Conservation (phyloP, 2,329 filamentous ascomycete species). For the Aureobasidium vineae region DNA sequence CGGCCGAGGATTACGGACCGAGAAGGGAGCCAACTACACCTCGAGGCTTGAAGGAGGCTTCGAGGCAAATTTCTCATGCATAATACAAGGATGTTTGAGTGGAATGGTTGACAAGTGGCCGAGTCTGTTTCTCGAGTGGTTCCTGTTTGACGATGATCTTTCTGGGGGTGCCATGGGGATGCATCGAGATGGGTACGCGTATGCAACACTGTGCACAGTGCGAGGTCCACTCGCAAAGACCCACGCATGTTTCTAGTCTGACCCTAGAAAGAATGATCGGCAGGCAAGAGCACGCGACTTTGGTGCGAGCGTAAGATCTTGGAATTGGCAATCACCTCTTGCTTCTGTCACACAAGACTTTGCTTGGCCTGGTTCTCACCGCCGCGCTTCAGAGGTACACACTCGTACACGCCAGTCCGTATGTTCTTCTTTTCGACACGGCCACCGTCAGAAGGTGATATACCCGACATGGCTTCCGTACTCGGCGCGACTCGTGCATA, state of each 20-base stretch:
- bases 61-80: neutral
- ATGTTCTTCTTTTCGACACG: neutral
- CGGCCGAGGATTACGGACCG: neutral
- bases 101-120: neutral
- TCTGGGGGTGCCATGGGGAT: constrained; percentile 19
- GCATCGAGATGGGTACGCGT: neutral
- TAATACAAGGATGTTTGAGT: neutral
- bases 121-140: no score
- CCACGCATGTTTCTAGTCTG: constrained; percentile 16
- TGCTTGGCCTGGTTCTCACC: neutral
- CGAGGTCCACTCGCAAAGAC: neutral
- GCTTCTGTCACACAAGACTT: neutral
- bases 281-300: constrained; percentile 15
- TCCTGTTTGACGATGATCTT: neutral
- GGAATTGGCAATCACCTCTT: neutral
- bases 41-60: neutral
- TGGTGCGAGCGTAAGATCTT: neutral
- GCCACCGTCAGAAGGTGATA: neutral
- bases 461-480: neutral
- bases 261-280: constrained; percentile 10
- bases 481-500: constrained; percentile 24
- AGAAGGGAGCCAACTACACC: neutral
- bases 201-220: constrained; percentile 14
- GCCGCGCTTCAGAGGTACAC: neutral
- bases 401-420: neutral